Evolutionary conservation across 2,329 filamentous ascomycete species (phyloP).

Genomic region (Venturia carpophila): DNA sequence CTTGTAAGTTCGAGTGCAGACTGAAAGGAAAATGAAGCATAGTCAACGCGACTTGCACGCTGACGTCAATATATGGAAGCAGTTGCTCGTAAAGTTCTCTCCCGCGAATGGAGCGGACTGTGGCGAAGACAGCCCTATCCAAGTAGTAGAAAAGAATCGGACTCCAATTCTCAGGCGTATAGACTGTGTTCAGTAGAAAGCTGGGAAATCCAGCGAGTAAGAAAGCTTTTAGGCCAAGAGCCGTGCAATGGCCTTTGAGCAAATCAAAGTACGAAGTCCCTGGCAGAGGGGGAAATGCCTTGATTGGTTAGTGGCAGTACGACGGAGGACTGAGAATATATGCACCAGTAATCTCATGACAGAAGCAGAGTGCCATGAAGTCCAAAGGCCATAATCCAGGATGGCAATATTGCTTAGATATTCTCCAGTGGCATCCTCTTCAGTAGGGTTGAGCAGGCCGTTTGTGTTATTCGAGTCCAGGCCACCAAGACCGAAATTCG

Average conservation of each 20-base stretch:
- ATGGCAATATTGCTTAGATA: constrained; percentile 1
- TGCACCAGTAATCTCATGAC: constrained; percentile 15
- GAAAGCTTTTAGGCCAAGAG: not conserved
- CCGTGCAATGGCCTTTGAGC: not conserved
- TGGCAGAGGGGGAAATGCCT: constrained; percentile 8
- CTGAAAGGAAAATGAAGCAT: constrained; percentile 12
- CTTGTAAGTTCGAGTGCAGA: constrained; percentile 14
- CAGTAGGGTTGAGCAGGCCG: not conserved
- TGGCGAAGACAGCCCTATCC: constrained; percentile 11
- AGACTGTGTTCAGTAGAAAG: constrained; percentile 6
- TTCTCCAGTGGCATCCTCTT: constrained; percentile 14
- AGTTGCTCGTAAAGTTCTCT: constrained; percentile 8
- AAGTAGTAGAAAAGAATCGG: not conserved
- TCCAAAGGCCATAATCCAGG: constrained; percentile 13
- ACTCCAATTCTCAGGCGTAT: constrained; percentile 13
- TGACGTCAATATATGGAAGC: not conserved
- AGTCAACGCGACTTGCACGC: constrained; percentile 8
- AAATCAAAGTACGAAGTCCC: constrained; percentile 1
- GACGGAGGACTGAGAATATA: not conserved
- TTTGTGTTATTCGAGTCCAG: not conserved
- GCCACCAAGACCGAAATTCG: not conserved
- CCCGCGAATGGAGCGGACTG: not conserved
- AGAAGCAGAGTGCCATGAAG: constrained; percentile 14
- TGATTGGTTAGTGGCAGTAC: not conserved
- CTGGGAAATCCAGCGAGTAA: constrained; percentile 11